These are phyloP conservation scores for Kandelia obovata DNA, from an alignment of 345 rosid species.

Conservation along the genomic window DNA sequence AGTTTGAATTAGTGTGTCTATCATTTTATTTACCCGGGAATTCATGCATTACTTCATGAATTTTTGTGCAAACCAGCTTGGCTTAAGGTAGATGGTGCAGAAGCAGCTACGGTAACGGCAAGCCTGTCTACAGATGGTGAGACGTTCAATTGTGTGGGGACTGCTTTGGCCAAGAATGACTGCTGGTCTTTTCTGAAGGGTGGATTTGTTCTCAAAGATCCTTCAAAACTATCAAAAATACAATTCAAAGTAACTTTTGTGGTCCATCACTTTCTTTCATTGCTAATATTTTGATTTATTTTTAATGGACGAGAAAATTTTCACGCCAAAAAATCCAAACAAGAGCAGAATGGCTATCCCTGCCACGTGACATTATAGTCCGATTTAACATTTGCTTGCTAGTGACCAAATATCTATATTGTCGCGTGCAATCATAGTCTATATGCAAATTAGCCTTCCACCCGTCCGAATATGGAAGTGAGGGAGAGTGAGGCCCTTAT, in stretches of 20 bases:
- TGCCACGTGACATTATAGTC: too few relatives aligned
- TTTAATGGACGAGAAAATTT: too few relatives aligned
- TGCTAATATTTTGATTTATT: too few relatives aligned
- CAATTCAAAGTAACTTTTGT: constrained; percentile 43
- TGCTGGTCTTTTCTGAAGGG: constrained; percentile 99
- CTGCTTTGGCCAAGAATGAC: constrained; percentile 53
- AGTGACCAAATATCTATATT: too few relatives aligned
- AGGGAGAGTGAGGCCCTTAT: too few relatives aligned
- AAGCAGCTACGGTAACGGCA: constrained; percentile 50
- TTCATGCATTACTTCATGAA: not conserved
- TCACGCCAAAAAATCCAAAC: too few relatives aligned
- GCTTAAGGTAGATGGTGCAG: constrained; percentile 57
- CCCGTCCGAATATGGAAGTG: too few relatives aligned
- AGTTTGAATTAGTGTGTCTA: not conserved
- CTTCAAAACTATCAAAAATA: constrained; percentile 44
- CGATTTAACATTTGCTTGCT: too few relatives aligned
- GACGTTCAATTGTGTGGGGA: constrained; percentile 52
- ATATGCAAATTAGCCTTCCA: too few relatives aligned
- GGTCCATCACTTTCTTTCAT: not conserved
- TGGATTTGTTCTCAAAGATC: constrained; percentile 57
- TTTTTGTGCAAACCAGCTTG: constrained; percentile 41
- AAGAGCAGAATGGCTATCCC: too few relatives aligned
- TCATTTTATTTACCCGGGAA: not conserved
- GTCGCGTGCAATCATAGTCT: too few relatives aligned
- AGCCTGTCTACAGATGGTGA: constrained; percentile 49